Conservation (phyloP, 1,284 basidiomycete species). For the Coriolopsis trogii region DNA sequence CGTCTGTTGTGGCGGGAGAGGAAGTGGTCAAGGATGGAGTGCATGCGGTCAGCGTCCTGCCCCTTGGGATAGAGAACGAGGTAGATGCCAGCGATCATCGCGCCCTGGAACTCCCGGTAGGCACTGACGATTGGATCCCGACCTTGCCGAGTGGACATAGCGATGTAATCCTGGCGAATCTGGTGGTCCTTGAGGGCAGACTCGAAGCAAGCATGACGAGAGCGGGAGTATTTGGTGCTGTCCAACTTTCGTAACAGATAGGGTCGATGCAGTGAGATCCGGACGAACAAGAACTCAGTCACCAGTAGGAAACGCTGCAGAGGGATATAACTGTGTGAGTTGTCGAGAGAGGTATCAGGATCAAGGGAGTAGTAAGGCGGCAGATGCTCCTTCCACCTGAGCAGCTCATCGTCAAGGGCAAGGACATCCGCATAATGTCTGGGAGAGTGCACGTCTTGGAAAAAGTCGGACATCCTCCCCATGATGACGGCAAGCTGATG, state of each 20-base stretch:
- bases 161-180: slow-evolving; percentile 68
- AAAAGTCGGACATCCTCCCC: slow-evolving; percentile 92
- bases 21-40: slow-evolving; percentile 76
- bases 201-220: slow-evolving; percentile 78
- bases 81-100: slow-evolving; percentile 86
- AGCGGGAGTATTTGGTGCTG: slow-evolving; percentile 76
- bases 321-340: slow-evolving; percentile 62
- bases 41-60: slow-evolving; percentile 68
- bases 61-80: slow-evolving; percentile 77
- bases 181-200: slow-evolving; percentile 78
- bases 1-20: slow-evolving; percentile 74
- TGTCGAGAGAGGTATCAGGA: slow-evolving; percentile 81
- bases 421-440: slow-evolving; percentile 88
- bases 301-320: slow-evolving; percentile 80
- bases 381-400: slow-evolving; percentile 74
- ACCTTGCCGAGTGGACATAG: slow-evolving; percentile 60
- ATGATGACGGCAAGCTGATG: slow-evolving; percentile 85
- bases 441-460: slow-evolving; percentile 84
- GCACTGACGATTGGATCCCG: slow-evolving; percentile 74
- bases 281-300: slow-evolving; percentile 80
- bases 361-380: slow-evolving; percentile 80
- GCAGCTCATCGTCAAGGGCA: slow-evolving; percentile 82
- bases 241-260: slow-evolving; percentile 74
- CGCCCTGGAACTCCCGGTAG: slow-evolving; percentile 83
- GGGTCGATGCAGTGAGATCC: slow-evolving; percentile 78